Evolutionary conservation across 371 early-diverging fungal genomes (phyloP).

Genomic region (Sporodiniella umbellata): DNA sequence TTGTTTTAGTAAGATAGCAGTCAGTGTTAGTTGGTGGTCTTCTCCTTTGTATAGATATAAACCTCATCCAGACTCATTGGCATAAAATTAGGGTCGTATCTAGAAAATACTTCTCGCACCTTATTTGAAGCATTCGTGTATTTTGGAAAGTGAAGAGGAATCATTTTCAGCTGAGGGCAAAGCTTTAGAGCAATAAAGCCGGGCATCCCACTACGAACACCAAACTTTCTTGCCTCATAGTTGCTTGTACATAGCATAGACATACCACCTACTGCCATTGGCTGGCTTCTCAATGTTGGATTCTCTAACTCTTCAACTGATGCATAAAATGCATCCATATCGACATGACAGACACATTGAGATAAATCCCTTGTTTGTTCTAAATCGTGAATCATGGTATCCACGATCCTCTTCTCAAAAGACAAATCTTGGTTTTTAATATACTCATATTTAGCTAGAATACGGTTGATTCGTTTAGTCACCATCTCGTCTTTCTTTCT

Average conservation of each 20-base stretch:
- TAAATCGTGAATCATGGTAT: constrained; percentile 37
- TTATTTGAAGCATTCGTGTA: constrained; percentile 46
- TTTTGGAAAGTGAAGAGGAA: constrained; percentile 52
- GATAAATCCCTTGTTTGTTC: constrained; percentile 46
- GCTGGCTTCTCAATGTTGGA: constrained; percentile 50
- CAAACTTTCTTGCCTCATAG: constrained; percentile 62
- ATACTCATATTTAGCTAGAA: constrained; percentile 39
- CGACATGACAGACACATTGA: constrained; percentile 60
- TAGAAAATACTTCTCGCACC: constrained; percentile 45
- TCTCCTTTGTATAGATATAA: neutral
- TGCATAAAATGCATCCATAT: constrained; percentile 76
- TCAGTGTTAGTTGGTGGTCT: neutral
- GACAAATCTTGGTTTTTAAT: constrained; percentile 40
- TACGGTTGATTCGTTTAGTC: constrained; percentile 40
- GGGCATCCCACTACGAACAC: constrained; percentile 71
- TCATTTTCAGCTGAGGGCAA: constrained; percentile 60
- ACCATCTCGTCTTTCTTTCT: constrained; percentile 43
- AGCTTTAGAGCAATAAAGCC: constrained; percentile 62
- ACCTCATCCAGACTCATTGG: constrained; percentile 65
- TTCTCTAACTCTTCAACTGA: constrained; percentile 68
- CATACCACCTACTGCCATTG: constrained; percentile 71
- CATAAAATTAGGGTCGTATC: constrained; percentile 58
- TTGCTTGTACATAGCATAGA: constrained; percentile 70
- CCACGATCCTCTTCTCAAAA: constrained; percentile 33
- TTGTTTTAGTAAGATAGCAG: too few relatives aligned